Percentiles rank a stretch among this genome's conserved stretches.
Evolutionary conservation across 495 filamentous ascomycete species (phyloP).

Genomic region (Chlorociboria aeruginascens): DNA sequence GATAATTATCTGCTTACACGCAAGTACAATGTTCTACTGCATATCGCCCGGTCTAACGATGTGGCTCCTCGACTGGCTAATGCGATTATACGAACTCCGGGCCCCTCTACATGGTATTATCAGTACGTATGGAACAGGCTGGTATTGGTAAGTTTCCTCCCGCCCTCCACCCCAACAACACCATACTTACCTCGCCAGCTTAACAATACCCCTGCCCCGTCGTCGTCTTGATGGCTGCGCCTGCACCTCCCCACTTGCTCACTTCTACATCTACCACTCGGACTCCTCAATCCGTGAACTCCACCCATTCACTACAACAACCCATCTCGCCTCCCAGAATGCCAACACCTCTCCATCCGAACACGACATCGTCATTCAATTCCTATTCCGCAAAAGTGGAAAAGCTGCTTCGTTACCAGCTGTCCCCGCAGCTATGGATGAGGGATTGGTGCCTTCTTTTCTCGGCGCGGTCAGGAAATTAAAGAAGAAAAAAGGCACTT

Average conservation of each 20-base stretch:
- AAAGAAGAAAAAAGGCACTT: background rate
- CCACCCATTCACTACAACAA: conserved; percentile 26
- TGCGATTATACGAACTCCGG: conserved; percentile 22
- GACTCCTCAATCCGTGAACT: conserved; percentile 22
- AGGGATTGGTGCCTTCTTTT: background rate
- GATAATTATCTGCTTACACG: conserved; percentile 23
- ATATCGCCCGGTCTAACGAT: conserved; percentile 21
- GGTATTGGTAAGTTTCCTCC: conserved; percentile 19
- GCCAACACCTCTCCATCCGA: background rate
- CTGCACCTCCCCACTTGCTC: conserved; percentile 23
- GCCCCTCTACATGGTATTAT: conserved; percentile 16
- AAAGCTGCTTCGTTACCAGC: no score
- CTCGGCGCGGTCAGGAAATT: background rate
- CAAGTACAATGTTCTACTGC: conserved; percentile 27
- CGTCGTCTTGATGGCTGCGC: conserved; percentile 21
- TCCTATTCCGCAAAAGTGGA: conserved; percentile 20
- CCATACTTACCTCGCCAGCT: conserved; percentile 10
- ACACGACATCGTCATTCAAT: conserved; percentile 18
- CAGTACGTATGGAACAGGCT: conserved; percentile 20
- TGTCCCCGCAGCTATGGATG: background rate
- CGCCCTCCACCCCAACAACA: background rate
- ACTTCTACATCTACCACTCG: conserved; percentile 25
- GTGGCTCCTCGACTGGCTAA: conserved; percentile 24
- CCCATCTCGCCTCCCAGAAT: conserved; percentile 23
- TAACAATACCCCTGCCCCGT: conserved; percentile 15